These are phyloP conservation scores for Macrotyloma uniflorum DNA, from an alignment of 306 rosid species.

Conservation along the genomic window DNA sequence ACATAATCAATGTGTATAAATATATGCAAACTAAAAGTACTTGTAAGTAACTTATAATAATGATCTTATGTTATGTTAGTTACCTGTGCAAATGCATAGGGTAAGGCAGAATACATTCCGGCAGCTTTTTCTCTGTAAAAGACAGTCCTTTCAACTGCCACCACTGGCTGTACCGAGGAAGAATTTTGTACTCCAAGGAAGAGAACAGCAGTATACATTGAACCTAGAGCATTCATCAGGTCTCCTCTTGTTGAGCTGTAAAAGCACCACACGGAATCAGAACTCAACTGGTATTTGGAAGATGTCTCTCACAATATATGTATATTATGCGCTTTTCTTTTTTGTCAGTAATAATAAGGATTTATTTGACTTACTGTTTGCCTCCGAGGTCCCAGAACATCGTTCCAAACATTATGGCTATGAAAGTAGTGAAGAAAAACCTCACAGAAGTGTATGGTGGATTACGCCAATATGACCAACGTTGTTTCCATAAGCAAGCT, in stretches of 20 bases:
- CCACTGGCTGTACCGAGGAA: slow-evolving; percentile 56
- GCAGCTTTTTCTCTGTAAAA: slow-evolving; percentile 69
- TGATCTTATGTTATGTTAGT: not conserved
- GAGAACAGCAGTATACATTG: slow-evolving; percentile 56
- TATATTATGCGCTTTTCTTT: too few species aligned
- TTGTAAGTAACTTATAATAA: too few species aligned
- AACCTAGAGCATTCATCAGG: slow-evolving; percentile 55
- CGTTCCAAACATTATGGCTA: slow-evolving; percentile 50
- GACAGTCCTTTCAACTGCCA: slow-evolving; percentile 62
- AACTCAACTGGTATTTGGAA: not conserved
- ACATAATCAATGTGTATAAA: not conserved
- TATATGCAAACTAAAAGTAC: not conserved
- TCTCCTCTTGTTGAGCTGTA: slow-evolving; percentile 40
- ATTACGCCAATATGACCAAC: slow-evolving; percentile 61
- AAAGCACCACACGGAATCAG: not conserved
- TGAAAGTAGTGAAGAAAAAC: slow-evolving; percentile 46
- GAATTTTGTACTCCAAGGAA: slow-evolving; percentile 63
- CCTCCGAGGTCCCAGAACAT: slow-evolving; percentile 55
- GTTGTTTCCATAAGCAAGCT: slow-evolving; percentile 89
- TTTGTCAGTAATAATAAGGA: too few species aligned
- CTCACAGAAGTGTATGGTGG: slow-evolving; percentile 58
- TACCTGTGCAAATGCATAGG: slow-evolving; percentile 71
- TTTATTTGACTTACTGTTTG: slow-evolving; percentile 43
- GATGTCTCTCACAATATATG: not conserved
- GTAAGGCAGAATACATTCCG: slow-evolving; percentile 67